A percentile compares a stretch with the other conserved stretches of the same genome.
Conservation (phyloP, 108 stramenopile genomes). For the Nitzschia putrida region DNA sequence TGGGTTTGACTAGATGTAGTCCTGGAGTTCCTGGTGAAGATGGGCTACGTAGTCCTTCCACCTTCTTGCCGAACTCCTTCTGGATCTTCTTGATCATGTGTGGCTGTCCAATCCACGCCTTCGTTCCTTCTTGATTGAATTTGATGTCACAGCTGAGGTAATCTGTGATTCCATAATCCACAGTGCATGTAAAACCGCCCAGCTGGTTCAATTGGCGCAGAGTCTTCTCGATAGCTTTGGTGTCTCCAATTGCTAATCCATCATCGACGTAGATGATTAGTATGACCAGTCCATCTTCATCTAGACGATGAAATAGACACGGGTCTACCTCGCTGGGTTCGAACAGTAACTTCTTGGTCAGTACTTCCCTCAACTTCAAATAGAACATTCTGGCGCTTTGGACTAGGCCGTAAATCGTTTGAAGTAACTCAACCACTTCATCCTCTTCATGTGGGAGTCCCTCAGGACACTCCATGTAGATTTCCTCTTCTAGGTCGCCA, state of each 20-base stretch:
- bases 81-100: constrained; percentile 1
- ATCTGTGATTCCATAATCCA: constrained; percentile 21
- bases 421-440: background rate
- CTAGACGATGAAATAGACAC: constrained; percentile 24
- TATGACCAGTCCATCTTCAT: background rate
- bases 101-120: no score
- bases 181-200: constrained; percentile 11
- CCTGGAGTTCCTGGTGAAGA: no score
- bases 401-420: constrained; percentile 11
- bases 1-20: no score
- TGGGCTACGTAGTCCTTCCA: constrained; percentile 9
- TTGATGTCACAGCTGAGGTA: constrained; percentile 37
- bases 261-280: no score
- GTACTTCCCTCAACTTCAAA: no score
- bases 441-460: background rate
- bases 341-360: no score
- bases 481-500: no score
- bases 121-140: no score
- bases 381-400: no score
- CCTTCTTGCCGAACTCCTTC: constrained; percentile 4
- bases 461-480: no score
- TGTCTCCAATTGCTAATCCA: constrained; percentile 7
- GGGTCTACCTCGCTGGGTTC: no score
- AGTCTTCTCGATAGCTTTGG: background rate
- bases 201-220: background rate